Evolutionary conservation across 2,329 filamentous ascomycete species (phyloP), one percentile per base, ranked within the genome.

Genomic region (Thielaviopsis euricoi): DNA sequence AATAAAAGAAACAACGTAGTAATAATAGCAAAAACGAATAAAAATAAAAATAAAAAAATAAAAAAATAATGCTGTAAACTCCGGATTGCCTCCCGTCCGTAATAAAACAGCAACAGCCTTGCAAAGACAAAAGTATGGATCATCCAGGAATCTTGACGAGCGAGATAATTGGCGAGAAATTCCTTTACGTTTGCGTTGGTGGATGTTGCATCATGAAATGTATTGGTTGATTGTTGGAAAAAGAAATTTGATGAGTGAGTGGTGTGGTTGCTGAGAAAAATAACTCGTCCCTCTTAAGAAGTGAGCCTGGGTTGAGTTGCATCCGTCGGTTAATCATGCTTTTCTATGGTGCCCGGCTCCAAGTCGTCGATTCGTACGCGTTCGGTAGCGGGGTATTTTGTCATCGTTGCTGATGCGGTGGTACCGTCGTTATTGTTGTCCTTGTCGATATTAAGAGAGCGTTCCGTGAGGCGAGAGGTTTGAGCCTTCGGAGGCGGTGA

Each of bases 221-320:
- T 48, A 48, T 6, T 33, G n/a, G 2, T 48, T 48, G 43, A 6
- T 22, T 52, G 33, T 55, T 29, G 25, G 43, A 15, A 4, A 29
- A 50, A n/a, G 43, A 15, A 4, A 29, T 33, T 25, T 15, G 23
- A 26, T n/a, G n/a, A 54, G 43, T 40, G 54, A 29, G 43, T 26
- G 19, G 40, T 56, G 54, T 57, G 43, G 50, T 33, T 53, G 21
- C 29, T 53, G 50, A 52, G 33, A 53, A 53, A 46, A 50, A 15
- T 5, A 37, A 21, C 29, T 57, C 54, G 54, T 57, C 55, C 58
- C 54, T 60, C 58, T 23, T 23, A 23, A 23, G 49, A 53, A 29
- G 22, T 22, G 52, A 46, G 58, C 58, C 54, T 60, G 54, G 43
- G 53, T 57, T 60, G 58, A 57, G 25, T 25, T 52, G n/a, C 48